phyloP scores from a whole-genome alignment of 2,329 filamentous ascomycete genomes.

The Hypocrella siamensis region DNA sequence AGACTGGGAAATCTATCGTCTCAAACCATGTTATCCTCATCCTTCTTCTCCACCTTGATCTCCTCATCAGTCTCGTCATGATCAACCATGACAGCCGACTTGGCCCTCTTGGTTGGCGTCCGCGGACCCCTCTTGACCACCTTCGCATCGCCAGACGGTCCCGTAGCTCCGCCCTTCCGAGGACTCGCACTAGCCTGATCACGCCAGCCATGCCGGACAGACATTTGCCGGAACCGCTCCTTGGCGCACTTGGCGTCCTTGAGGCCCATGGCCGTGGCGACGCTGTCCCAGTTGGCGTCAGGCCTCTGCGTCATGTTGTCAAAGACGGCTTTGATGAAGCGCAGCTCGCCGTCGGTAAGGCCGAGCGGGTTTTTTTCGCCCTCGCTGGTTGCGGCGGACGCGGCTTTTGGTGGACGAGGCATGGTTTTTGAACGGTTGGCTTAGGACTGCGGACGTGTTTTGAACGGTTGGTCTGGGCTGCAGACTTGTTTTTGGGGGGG shows the following conservation, averaged over 20 bases:
- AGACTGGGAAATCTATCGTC: too few relatives aligned
- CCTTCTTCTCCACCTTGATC: constrained; percentile 2
- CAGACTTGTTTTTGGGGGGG: too few relatives aligned
- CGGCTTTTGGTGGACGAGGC: constrained; percentile 3
- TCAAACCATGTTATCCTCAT: too few relatives aligned
- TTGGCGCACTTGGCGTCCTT: constrained; percentile 26
- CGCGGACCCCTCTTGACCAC: constrained; percentile 16
- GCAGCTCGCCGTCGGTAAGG: constrained; percentile 18
- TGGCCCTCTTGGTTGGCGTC: constrained; percentile 15
- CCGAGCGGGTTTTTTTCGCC: constrained; percentile 7
- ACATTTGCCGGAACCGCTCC: constrained; percentile 24
- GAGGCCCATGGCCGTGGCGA: constrained; percentile 19
- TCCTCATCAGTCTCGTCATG: constrained; percentile 7
- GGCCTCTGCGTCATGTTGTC: constrained; percentile 24
- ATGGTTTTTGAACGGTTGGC: too few relatives aligned
- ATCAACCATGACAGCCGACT: constrained; percentile 4
- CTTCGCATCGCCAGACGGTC: constrained; percentile 9
- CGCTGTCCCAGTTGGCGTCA: constrained; percentile 23
- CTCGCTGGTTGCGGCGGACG: constrained; percentile 4
- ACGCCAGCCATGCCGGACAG: constrained; percentile 23
- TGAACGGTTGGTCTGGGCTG: too few relatives aligned
- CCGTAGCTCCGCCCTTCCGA: constrained; percentile 11
- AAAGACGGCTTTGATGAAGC: constrained; percentile 25
- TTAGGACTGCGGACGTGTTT: too few relatives aligned
- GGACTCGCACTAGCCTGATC: constrained; percentile 9